These are phyloP conservation scores for Nyssa sinensis DNA, from an alignment of 148 eudicot species.

Conservation along the genomic window DNA sequence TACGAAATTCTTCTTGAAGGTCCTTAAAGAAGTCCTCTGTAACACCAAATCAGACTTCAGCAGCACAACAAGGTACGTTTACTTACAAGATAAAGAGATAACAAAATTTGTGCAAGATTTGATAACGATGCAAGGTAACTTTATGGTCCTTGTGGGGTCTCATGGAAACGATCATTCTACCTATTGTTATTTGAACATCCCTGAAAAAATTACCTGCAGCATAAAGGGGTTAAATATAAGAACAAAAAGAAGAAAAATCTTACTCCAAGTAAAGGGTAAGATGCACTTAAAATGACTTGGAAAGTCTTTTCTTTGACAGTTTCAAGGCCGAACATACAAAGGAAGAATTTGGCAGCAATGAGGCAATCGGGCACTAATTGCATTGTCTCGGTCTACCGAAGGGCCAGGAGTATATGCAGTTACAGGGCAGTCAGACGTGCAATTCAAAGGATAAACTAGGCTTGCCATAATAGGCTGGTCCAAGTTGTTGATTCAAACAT, in stretches of 20 bases:
- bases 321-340: not conserved
- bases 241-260: slow-evolving; percentile 9
- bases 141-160: slow-evolving; percentile 22
- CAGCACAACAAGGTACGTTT: slow-evolving; percentile 12
- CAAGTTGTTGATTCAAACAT: slow-evolving; percentile 3
- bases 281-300: not conserved
- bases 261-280: not conserved
- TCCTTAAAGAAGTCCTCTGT: slow-evolving; percentile 89
- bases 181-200: slow-evolving; percentile 88
- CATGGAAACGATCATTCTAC: slow-evolving; percentile 54
- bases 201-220: slow-evolving; percentile 97
- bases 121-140: slow-evolving; percentile 21
- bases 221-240: slow-evolving; percentile 55
- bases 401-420: slow-evolving; percentile 1
- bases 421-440: not conserved
- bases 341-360: not conserved
- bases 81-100: slow-evolving; percentile 14
- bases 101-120: slow-evolving; percentile 8
- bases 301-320: not conserved
- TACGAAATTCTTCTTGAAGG: slow-evolving; percentile 81
- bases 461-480: not conserved
- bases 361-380: slow-evolving; percentile 5
- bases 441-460: not conserved
- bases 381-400: not conserved
- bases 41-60: slow-evolving; percentile 34